These are phyloP conservation scores for Climacium dendroides DNA, from an alignment of 225 moss, liverwort and hornwort species.

Conservation along the genomic window DNA sequence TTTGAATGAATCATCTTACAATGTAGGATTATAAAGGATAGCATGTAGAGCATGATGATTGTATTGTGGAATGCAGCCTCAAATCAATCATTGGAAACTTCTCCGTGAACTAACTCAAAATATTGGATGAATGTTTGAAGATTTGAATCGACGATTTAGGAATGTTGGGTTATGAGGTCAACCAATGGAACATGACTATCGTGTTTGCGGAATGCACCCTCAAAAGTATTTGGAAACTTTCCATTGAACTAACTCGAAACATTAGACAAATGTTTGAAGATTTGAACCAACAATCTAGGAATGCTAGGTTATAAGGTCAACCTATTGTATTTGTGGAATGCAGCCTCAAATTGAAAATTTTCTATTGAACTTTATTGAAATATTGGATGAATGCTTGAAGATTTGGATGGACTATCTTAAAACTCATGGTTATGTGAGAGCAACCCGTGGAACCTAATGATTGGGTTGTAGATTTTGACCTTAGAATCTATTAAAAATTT, in stretches of 20 bases:
- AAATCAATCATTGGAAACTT: neutral
- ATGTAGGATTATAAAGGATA: no score
- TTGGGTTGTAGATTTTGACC: neutral
- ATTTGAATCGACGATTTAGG: neutral
- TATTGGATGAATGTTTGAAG: neutral
- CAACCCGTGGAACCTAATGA: rapidly evolving
- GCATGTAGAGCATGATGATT: rapidly evolving
- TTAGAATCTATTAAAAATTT: neutral
- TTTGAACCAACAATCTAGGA: neutral
- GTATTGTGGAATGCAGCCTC: rapidly evolving
- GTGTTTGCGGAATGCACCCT: rapidly evolving
- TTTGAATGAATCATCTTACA: neutral
- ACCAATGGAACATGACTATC: rapidly evolving
- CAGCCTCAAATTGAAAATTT: no score
- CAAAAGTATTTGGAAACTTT: neutral
- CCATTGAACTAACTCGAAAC: neutral
- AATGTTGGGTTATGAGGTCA: rapidly evolving
- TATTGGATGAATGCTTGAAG: no score
- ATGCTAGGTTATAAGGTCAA: rapidly evolving
- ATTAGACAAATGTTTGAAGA: neutral
- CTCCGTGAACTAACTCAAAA: neutral
- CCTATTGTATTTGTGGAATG: no score
- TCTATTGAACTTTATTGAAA: no score
- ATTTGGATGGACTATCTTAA: rapidly evolving
- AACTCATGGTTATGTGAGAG: neutral